phyloP scores from a whole-genome alignment of 164 flowering plant genomes.

The Tinospora cordifolia region DNA sequence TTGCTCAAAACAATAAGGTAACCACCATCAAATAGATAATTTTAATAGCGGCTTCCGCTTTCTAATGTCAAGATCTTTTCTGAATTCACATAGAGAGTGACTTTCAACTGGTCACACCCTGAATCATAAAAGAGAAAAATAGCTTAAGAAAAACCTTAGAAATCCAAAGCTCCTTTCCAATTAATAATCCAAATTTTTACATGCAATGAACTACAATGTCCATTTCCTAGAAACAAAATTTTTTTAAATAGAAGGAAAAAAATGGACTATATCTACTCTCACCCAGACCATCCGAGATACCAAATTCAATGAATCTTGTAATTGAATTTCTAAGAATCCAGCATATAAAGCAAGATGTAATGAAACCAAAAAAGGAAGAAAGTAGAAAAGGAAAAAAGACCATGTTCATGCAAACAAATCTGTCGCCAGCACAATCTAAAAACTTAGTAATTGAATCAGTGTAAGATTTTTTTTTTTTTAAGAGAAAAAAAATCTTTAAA shows the following conservation, averaged over 20 bases:
- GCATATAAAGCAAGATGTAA: no score
- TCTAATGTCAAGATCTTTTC: background rate
- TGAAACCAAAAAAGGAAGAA: no score
- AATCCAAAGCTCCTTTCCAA: background rate
- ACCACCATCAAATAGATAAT: slow-evolving; percentile 4
- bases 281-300: no score
- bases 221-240: background rate
- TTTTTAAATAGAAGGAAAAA: background rate
- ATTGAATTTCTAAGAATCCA: no score
- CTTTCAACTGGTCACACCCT: slow-evolving; percentile 10
- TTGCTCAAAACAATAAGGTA: background rate
- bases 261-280: background rate
- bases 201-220: background rate
- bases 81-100: slow-evolving; percentile 3
- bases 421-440: background rate
- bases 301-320: no score
- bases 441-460: background rate
- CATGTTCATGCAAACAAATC: background rate
- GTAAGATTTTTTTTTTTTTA: no score
- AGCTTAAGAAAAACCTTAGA: background rate
- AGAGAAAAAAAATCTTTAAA: no score
- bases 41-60: background rate
- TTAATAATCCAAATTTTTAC: background rate
- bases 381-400: no score
- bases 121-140: slow-evolving; percentile 9